Base-by-base conservation (phyloP, 345 rosid genomes). In the Boechera stricta region DNA sequence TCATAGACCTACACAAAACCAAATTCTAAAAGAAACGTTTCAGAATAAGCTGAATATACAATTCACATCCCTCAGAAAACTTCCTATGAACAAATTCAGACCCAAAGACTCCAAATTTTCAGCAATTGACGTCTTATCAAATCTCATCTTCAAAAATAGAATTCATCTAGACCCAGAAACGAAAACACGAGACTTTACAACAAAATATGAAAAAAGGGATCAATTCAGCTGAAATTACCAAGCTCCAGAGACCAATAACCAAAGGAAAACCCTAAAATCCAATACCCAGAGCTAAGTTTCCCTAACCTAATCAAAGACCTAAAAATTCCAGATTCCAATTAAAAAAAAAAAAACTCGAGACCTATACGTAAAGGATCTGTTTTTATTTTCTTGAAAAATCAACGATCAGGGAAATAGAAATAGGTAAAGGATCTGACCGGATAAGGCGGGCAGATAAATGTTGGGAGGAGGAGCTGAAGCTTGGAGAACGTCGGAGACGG, bases 401-500 rank as follows among this genome's bases (percentile, higher is more conserved):
- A 61, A 52, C 64, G 71, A 77, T 45, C 47, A 52, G 18, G 48
- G 64, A 51, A 13, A 47, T 6, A 47, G 16, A 60, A 48, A 42
- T 24, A 18, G 47, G 61, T 51, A 42, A 13, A 45, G 76, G 71
- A 70, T 77, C 80, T 77, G 52, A 70, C 76, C 75, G 0, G 59
- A 39, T 9, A 31, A 68, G 54, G 47, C n/a, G 62, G 42, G n/a
- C 65, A 15, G 78, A 36, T 75, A 0, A 41, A 13, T 44, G 6
- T 13, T 13, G 49, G 49, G 16, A 44, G n/a, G 49, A 44, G 7
- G 6, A 44, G 49, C 49, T 44, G 6, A 4, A 41, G 44, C 44
- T 41, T 41, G 49, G 16, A 44, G 49, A 44, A 15, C 7, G 16
- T 44, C 16, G 49, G 49, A 13, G 16, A 44, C 44, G 49, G n/a